Base-by-base conservation (phyloP, 108 stramenopile species). In the Nitzschia sp. region DNA sequence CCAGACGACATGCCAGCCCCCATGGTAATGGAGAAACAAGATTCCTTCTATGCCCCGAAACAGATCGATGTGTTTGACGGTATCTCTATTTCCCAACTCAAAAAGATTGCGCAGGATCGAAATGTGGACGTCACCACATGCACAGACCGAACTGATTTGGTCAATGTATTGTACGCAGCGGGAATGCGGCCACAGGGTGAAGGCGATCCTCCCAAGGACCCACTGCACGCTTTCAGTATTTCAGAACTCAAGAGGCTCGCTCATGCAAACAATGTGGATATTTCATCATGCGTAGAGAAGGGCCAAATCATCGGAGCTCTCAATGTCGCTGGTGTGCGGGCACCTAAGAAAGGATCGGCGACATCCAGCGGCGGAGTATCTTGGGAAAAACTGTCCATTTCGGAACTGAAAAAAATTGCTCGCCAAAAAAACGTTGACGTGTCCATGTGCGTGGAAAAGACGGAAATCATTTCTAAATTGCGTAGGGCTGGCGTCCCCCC, bases 261-360 rank as follows among this genome's bases (percentile, higher is more conserved):
- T 21, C 48, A n/a, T 21, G 19, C 48, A 8, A 50, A 50, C 21
- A 16, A 22, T 22, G 48, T 50, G 48, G 48, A 50, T 21, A 50
- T 50, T 50, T 50, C 48, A 50, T 50, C 48, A 21, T 50, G 48
- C 19, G 48, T 50, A 4, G 48, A 50, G 21, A 50, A 50, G 48
- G 21, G 48, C 21, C 48, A 50, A 50, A 50, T 50, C 9, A 22
- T 50, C 4, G 5, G 16, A 50, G 48, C 13, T 4, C 21, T 50
- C 19, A 16, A 22, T 50, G 19, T 22, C 19, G 48, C 48, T 22
- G 48, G 48, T 19, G 48, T 50, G 17, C 9, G 48, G 5, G 16
- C 48, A 19, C 48, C 48, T n/a, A 50, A 50, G 48, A 50, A 50
- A n/a, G 48, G 17, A 4, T 5, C 48, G 13, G 16, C 48, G 13